Evolutionary conservation across 176 grass and related monocot genomes (phyloP).

Genomic region (Oryza punctata): DNA sequence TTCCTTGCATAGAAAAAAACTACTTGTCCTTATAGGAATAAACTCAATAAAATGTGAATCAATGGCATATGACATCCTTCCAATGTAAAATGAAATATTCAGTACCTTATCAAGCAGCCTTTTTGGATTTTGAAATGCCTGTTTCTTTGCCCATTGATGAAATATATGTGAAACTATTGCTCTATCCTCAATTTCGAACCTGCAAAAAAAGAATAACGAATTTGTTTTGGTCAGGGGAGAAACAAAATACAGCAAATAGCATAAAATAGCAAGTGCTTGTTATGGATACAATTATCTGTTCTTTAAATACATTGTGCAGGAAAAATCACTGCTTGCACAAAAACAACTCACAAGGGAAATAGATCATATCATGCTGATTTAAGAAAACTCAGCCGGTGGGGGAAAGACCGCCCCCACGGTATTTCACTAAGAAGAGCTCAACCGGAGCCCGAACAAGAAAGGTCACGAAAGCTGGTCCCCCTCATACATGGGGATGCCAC

Average conservation of each 20-base stretch:
- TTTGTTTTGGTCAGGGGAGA: not conserved
- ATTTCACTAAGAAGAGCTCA: no score
- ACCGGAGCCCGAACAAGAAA: no score
- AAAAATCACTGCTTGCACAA: conserved; percentile 15
- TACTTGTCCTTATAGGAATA: not conserved
- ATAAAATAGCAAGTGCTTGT: conserved; percentile 6
- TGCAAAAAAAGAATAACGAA: conserved; percentile 31
- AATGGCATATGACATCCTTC: not conserved
- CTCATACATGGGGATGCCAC: no score
- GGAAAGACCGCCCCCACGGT: no score
- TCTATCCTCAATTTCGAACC: conserved; percentile 75
- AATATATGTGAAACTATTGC: conserved; percentile 72
- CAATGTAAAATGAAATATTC: conserved; percentile 17
- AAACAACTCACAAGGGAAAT: conserved; percentile 13
- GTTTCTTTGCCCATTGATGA: conserved; percentile 77
- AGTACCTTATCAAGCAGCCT: conserved; percentile 66
- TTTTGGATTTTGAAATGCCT: conserved; percentile 79
- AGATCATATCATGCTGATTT: conserved; percentile 10
- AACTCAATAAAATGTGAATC: not conserved
- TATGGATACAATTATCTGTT: not conserved
- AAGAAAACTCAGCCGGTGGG: no score
- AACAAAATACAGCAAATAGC: not conserved
- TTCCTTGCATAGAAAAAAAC: conserved; percentile 14
- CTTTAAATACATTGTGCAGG: not conserved
- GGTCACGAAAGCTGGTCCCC: no score